Base-by-base conservation (phyloP, 2,329 filamentous ascomycete species). In the Exserohilum rostratum region DNA sequence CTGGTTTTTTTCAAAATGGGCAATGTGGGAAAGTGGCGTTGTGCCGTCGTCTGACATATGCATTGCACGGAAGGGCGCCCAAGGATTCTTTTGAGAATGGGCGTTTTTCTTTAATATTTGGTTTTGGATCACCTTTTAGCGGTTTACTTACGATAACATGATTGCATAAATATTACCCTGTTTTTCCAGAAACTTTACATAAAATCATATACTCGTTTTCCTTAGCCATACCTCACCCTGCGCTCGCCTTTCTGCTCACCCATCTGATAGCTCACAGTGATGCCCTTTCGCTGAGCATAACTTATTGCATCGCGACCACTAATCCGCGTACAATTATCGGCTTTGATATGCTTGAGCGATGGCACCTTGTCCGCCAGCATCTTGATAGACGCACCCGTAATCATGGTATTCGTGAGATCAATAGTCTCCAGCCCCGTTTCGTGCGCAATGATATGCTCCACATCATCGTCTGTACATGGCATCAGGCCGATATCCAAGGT, bases 311-410 rank as follows among this genome's bases (percentile, higher is more conserved):
- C 78, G 1, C 71, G 57, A 13, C 72, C 70, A 10, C 47, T 64
- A 1, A 80, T 67, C 6, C 62, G 45, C 2, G 47, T 47, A 43
- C 77, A 80, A 7, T 74, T 55, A 39, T 77, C 66, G 15, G 77
- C 60, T 2, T 64, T 66, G 15, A 79, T 58, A 10, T 54, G 57
- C 37, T 61, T 62, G 5, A 79, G 55, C 9, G 58, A 55, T 0
- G 60, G 60, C 10, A 72, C 35, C 7, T 49, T 53, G 25, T 74
- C 68, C 0, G 73, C 67, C 13, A 78, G 58, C 53, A 68, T 69
- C 55, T 76, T 77, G 29, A 81, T 69, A 2, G 71, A 67, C 1
- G 74, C 75, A 6, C 79, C 79, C 0, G 76, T 78, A 33, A 80
- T 71, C 5, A 61, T 58, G 1, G 75, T 76, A 0, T 61, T 57